phyloP scores from a whole-genome alignment of 805 yeast genomes.

The Komagataella ulmi region DNA sequence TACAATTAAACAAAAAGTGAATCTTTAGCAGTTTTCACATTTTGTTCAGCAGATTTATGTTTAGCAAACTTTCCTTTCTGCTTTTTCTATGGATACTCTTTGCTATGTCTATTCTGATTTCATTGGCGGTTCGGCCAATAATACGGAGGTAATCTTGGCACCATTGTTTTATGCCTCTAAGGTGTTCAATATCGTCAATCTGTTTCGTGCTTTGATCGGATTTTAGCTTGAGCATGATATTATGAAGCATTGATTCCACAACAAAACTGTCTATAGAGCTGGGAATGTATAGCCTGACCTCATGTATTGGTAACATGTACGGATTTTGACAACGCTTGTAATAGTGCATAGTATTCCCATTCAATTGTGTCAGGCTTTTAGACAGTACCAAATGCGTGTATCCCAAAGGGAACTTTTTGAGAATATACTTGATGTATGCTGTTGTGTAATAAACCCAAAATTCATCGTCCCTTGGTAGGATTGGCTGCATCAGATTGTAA shows the following conservation, averaged over 20 bases:
- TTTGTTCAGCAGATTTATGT: not conserved
- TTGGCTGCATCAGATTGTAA: slow-evolving; percentile 6
- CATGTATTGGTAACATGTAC: not conserved
- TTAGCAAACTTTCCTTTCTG: not conserved
- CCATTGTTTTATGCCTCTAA: not conserved
- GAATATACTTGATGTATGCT: slow-evolving; percentile 17
- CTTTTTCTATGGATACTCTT: not conserved
- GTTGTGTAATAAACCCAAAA: slow-evolving; percentile 17
- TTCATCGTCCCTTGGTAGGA: slow-evolving; percentile 6
- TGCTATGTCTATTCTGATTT: not conserved
- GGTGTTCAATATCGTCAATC: not conserved
- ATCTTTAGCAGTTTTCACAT: not conserved
- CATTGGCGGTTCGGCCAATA: not conserved
- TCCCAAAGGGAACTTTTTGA: slow-evolving; percentile 8
- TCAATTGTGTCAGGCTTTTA: not conserved
- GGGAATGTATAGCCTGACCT: not conserved
- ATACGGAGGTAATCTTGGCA: not conserved
- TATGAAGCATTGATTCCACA: not conserved
- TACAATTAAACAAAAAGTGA: not conserved
- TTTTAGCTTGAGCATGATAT: not conserved
- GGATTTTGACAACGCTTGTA: not conserved
- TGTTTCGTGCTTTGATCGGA: not conserved
- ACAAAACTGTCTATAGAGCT: not conserved
- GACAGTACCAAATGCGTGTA: not conserved
- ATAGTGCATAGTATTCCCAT: not conserved